Evolutionary conservation across 176 grass and related monocot species (phyloP).

Genomic region (Areca catechu): DNA sequence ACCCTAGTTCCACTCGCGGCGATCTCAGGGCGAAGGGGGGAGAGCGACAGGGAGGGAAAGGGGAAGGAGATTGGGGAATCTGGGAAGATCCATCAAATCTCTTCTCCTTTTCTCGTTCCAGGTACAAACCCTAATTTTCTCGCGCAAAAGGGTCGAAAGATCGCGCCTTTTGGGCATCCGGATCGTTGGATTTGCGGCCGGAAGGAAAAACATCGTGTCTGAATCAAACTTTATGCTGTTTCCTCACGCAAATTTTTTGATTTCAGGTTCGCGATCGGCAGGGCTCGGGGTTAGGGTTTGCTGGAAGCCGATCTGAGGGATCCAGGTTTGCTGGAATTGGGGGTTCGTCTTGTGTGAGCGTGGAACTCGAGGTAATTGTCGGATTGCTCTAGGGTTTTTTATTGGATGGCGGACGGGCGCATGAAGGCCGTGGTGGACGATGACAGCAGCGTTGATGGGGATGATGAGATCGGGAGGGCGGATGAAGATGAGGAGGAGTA

Average conservation of each 20-base stretch:
- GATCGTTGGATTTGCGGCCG: neutral
- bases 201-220: too few relatives aligned
- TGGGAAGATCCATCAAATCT: neutral
- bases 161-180: neutral
- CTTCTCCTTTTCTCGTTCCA: neutral
- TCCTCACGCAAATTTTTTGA: neutral
- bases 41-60: too few relatives aligned
- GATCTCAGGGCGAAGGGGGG: too few relatives aligned
- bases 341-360: neutral
- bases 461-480: conserved; percentile 26
- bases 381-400: conserved; percentile 1
- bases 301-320: too few relatives aligned
- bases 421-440: conserved; percentile 56
- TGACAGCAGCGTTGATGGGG: conserved; percentile 22
- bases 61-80: too few relatives aligned
- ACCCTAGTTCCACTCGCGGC: too few relatives aligned
- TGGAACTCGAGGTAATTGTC: neutral
- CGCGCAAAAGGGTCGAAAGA: neutral
- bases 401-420: conserved; percentile 49
- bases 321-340: neutral
- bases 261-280: conserved; percentile 1
- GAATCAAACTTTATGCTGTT: neutral
- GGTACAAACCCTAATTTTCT: conserved; percentile 15
- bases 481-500: conserved; percentile 29
- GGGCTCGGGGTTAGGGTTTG: too few relatives aligned